Evolutionary conservation across 2,329 filamentous ascomycete genomes (phyloP), one percentile per base, ranked within the genome.

Genomic region (Penicillium sp.): DNA sequence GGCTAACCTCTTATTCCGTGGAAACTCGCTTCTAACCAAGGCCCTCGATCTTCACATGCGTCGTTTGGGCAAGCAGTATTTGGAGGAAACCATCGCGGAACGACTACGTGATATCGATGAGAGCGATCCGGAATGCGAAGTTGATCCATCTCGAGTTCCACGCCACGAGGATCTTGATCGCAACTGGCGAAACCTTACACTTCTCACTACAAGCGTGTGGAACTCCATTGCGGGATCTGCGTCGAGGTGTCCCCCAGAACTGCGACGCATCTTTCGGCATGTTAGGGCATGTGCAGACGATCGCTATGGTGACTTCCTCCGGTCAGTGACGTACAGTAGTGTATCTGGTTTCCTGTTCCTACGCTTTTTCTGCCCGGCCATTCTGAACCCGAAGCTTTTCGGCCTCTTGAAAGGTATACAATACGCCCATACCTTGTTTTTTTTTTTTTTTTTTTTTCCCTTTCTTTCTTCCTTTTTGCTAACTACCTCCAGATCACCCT

Each of bases 31-130:
- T 10, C 81, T 97, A 29, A 99, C 94, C 0, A 95, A 97, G 72
- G 88, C 92, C 1, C 81, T 99, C 43, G 94, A 99, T 71, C 89
- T 91, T 57, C 92, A 99, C 72, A 97, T 99, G 94, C 89, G 92
- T 56, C 85, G 94, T 10, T 79, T 97, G 1, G 94, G 94, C 40
- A 93, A 92, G 64, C 92, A 97, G 64, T 99, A 96, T 66, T 77
- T 99, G 1, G 90, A 95, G 64, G 90, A 95, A 48, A 88, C 90
- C 0, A 80, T 99, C 38, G 86, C 86, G n/a, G 88, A 92, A 50
- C 94, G 92, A 73, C 83, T 99, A 43, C 81, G 83, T 56, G 90
- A 96, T 69, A 96, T 99, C 70, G 94, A 96, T 67, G 89, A 93
- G 64, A 85, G 89, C 61, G 92, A 97, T 68, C 88, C 89, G 0